Evolutionary conservation across 83 land plant species (phyloP).

Genomic region (Picea mariana): DNA sequence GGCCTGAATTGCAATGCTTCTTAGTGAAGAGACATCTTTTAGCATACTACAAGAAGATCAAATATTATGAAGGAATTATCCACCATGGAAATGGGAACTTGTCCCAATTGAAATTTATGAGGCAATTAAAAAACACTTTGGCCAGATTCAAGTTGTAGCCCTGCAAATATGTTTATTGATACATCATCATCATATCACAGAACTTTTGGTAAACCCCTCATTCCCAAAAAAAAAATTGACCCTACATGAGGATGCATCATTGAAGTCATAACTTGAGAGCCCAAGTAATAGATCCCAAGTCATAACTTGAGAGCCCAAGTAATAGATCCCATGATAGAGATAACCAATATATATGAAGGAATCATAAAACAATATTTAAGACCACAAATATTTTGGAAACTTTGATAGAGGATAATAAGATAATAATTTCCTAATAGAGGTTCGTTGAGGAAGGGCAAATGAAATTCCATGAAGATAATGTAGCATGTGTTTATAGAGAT

Average conservation of each 20-base stretch:
- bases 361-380: not conserved
- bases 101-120: not conserved
- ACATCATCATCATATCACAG: not conserved
- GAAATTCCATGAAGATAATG: not conserved
- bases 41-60: slow-evolving; percentile 11
- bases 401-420: slow-evolving; percentile 4
- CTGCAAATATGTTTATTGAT: slow-evolving; percentile 2
- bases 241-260: no score
- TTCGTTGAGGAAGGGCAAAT: slow-evolving; percentile 5
- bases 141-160: not conserved
- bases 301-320: not conserved
- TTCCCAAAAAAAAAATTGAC: not conserved
- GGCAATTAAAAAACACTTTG: slow-evolving; percentile 9
- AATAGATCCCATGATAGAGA: not conserved
- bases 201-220: not conserved
- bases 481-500: no score
- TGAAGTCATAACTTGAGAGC: slow-evolving; percentile 5
- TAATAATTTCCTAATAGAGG: not conserved
- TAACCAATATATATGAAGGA: not conserved
- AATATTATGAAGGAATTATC: not conserved
- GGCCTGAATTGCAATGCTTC: slow-evolving; percentile 8
- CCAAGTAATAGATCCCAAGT: no score
- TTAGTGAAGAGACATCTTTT: not conserved
- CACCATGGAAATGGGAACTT: not conserved
- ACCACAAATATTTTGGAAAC: not conserved